Base-by-base conservation (phyloP, 371 early-diverging fungal genomes). In the Mortierella sp. region DNA sequence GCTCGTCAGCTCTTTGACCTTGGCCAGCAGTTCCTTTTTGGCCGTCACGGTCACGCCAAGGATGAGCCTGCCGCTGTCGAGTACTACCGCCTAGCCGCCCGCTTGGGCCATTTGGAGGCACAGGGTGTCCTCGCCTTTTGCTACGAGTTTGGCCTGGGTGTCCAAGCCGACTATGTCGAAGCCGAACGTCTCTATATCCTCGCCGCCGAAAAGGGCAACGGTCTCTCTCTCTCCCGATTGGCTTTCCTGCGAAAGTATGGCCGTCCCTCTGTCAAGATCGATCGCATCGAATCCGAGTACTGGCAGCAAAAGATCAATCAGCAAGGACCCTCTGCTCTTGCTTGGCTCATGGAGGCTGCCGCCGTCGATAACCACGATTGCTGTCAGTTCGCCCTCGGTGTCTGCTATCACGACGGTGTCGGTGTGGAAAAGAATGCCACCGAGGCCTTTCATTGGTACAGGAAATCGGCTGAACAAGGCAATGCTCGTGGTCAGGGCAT, bases 161-260 rank as follows among this genome's bases (percentile, higher is more conserved):
- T 82, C 18, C 66, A 72, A 39, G 78, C 78, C 41, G 85, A 91
- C 60, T 84, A 80, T 73, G 80, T 81, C 42, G 74, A 71, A 31
- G 89, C 92, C 31, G 93, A 93, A 58, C 64, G 69, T 21, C 67
- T 83, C 56, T 92, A 94, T 64, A 64, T 87, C 38, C 58, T 58
- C 7, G 87, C 91, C 23, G 90, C 90, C 7, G 70, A 79, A 58
- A 71, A 61, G 50, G 84, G 86, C 26, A 78, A 83, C 54, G 87
- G 86, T 6, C 72, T 94, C 21, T 90, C 91, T 0, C 72, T 80
- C 39, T 81, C 86, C 27, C 85, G 93, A 19, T 71, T 94, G 9
- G 83, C 90, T 28, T 93, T 93, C 70, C 74, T 94, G 54, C 81
- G 91, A 34, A 86, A 85, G 58, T 93, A 91, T 70, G 94, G 94